Percentiles rank a stretch among this genome's conserved stretches.
Conservation (phyloP, 495 filamentous ascomycete genomes). For the Patellaria atrata region DNA sequence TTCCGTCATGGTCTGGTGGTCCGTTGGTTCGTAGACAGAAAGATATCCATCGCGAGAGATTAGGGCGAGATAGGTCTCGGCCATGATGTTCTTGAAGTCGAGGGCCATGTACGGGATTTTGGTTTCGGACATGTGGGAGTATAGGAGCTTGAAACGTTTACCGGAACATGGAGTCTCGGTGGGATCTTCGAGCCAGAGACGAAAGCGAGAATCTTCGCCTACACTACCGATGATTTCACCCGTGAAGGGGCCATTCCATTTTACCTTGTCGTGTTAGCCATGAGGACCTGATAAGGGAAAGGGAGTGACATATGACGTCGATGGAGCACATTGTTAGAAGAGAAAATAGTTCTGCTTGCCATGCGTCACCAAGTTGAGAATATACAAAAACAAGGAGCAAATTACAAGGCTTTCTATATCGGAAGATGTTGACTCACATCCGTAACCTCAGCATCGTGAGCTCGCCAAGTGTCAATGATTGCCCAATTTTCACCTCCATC, state of each 20-base stretch:
- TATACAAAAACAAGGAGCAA: slow-evolving; percentile 1
- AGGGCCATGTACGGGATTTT: slow-evolving; percentile 60
- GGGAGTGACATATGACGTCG: slow-evolving; percentile 2
- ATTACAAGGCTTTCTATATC: not conserved
- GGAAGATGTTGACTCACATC: slow-evolving; percentile 43
- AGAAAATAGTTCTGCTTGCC: too few species aligned
- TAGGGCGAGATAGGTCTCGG: slow-evolving; percentile 65
- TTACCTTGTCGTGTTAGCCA: slow-evolving; percentile 38
- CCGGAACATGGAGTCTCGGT: slow-evolving; percentile 54
- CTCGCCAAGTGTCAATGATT: slow-evolving; percentile 74
- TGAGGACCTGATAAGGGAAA: slow-evolving; percentile 2
- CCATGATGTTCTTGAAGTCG: slow-evolving; percentile 58
- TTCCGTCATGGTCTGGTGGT: slow-evolving; percentile 63
- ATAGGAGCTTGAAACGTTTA: slow-evolving; percentile 58
- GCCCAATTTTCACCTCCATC: slow-evolving; percentile 59
- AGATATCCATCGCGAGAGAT: slow-evolving; percentile 69
- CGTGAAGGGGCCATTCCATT: slow-evolving; percentile 58
- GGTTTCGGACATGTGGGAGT: slow-evolving; percentile 39
- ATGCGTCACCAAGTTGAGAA: slow-evolving; percentile 1
- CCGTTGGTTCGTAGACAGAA: slow-evolving; percentile 70
- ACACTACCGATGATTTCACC: slow-evolving; percentile 54
- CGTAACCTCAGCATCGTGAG: slow-evolving; percentile 80
- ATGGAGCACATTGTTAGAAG: too few species aligned
- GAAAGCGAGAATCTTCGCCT: slow-evolving; percentile 74
- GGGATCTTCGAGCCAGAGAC: slow-evolving; percentile 80